Percentiles rank a stretch among this genome's conserved stretches.
Evolutionary conservation across 2,329 filamentous ascomycete species (phyloP).

Genomic region (Trichoderma harzianum): DNA sequence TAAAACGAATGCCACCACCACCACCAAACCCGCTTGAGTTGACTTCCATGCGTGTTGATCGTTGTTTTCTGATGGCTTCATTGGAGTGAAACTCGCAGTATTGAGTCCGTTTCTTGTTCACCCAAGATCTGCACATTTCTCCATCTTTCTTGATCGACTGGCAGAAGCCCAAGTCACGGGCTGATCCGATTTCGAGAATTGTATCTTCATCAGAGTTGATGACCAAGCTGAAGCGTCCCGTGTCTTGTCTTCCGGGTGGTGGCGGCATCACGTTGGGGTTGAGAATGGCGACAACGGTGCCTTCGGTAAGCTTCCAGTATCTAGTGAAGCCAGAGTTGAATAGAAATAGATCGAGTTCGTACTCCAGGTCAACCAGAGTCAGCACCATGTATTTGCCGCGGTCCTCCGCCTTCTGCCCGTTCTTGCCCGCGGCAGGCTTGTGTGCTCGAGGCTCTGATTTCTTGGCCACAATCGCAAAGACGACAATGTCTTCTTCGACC

Average conservation of each 20-base stretch:
- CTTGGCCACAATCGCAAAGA: constrained; percentile 81
- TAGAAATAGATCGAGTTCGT: constrained; percentile 86
- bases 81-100: constrained; percentile 94
- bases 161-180: constrained; percentile 85
- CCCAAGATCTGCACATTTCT: constrained; percentile 74
- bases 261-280: constrained; percentile 92
- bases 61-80: constrained; percentile 67
- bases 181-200: constrained; percentile 80
- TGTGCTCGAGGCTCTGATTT: constrained; percentile 77
- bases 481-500: constrained; percentile 81
- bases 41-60: constrained; percentile 69
- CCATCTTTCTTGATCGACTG: constrained; percentile 83
- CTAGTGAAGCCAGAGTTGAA: constrained; percentile 87
- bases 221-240: constrained; percentile 79
- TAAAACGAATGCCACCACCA: constrained; percentile 28
- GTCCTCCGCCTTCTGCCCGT: constrained; percentile 50
- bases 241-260: constrained; percentile 68
- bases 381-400: constrained; percentile 90
- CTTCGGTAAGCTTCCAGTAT: constrained; percentile 90
- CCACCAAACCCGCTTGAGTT: constrained; percentile 60
- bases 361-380: constrained; percentile 81
- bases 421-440: constrained; percentile 42
- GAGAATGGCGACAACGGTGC: constrained; percentile 87
- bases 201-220: constrained; percentile 84
- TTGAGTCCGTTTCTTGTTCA: constrained; percentile 83